These are phyloP conservation scores for Osmanthus fragrans DNA, from an alignment of 257 asterid species.

Conservation along the genomic window DNA sequence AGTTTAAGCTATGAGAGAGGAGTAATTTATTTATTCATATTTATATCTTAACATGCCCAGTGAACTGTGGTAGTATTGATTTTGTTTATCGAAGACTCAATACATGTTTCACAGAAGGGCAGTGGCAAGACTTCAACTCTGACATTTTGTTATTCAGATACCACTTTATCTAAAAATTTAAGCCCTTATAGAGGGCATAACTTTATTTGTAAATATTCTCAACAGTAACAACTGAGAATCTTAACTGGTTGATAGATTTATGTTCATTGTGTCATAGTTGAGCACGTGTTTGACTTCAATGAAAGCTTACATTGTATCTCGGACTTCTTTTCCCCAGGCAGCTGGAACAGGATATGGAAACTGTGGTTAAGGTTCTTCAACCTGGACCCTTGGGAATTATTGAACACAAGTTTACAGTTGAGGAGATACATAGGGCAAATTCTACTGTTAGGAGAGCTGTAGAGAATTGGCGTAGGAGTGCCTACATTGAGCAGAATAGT, in stretches of 20 bases:
- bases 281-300: neutral
- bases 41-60: neutral
- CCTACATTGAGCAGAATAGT: constrained; percentile 52
- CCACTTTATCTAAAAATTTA: neutral
- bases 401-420: constrained; percentile 81
- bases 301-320: neutral
- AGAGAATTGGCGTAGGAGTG: constrained; percentile 69
- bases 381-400: constrained; percentile 93
- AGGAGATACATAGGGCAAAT: constrained; percentile 67
- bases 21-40: no score
- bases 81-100: neutral
- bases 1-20: neutral
- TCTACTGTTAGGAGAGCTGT: constrained; percentile 67
- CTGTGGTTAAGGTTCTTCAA: constrained; percentile 77
- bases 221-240: neutral
- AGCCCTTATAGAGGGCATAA: neutral
- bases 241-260: constrained; percentile 8
- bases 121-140: neutral
- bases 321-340: constrained; percentile 46
- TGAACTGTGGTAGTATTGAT: neutral
- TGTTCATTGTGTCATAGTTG: constrained; percentile 10
- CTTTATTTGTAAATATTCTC: neutral
- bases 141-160: neutral
- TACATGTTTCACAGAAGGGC: neutral
- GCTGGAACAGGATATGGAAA: constrained; percentile 88